A percentile compares a stretch with the other conserved stretches of the same genome.
These are phyloP conservation scores for Xylaria venustula DNA, from an alignment of 495 filamentous ascomycete species.

Conservation along the genomic window DNA sequence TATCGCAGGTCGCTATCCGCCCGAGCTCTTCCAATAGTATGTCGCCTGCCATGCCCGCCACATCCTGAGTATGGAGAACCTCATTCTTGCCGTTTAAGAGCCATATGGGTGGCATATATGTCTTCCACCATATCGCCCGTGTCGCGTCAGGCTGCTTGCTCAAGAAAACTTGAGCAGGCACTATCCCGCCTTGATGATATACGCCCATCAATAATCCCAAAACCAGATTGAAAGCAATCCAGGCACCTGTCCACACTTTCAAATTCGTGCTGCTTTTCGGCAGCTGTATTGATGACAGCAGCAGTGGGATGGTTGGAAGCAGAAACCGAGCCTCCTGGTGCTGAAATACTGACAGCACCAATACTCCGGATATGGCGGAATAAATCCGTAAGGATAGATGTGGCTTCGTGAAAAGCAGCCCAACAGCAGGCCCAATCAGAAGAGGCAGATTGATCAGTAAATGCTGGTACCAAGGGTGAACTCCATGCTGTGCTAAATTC, in stretches of 20 bases:
- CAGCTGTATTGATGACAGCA: constrained; percentile 77
- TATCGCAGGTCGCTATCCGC: constrained; percentile 58
- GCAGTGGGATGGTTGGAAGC: constrained; percentile 81
- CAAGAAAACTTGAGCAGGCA: constrained; percentile 72
- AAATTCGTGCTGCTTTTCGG: constrained; percentile 52
- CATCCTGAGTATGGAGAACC: constrained; percentile 66
- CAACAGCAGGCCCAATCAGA: constrained; percentile 82
- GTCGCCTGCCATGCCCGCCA: constrained; percentile 74
- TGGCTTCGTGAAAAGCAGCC: constrained; percentile 61
- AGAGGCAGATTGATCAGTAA: constrained; percentile 80
- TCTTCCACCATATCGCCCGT: constrained; percentile 93
- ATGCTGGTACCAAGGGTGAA: constrained; percentile 92
- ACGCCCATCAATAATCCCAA: constrained; percentile 84
- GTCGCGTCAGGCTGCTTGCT: constrained; percentile 59
- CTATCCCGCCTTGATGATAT: constrained; percentile 91
- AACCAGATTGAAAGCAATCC: constrained; percentile 79
- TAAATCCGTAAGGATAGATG: constrained; percentile 59
- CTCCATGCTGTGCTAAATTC: constrained; percentile 85
- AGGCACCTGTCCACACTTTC: constrained; percentile 61
- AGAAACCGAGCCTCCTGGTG: constrained; percentile 97
- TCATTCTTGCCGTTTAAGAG: constrained; percentile 75
- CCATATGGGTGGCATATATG: constrained; percentile 92
- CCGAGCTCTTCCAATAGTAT: constrained; percentile 60
- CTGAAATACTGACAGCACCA: constrained; percentile 77
- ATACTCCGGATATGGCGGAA: constrained; percentile 79